Conservation (phyloP, 2,329 filamentous ascomycete genomes). For the Cladosporium colombiae region DNA sequence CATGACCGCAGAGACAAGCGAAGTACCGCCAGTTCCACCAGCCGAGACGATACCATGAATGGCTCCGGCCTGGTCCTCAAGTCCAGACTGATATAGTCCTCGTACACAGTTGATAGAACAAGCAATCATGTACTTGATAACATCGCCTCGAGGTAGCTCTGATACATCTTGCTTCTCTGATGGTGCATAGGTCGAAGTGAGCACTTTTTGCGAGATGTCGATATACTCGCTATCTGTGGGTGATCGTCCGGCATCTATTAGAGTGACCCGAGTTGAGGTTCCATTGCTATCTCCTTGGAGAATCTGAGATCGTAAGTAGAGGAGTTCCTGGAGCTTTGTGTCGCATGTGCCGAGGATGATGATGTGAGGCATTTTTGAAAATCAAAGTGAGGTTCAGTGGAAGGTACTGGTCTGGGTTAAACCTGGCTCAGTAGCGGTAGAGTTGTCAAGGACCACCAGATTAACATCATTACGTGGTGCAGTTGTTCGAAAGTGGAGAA, state of each 20-base stretch:
- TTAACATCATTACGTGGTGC: constrained; percentile 3
- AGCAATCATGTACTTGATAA: constrained; percentile 57
- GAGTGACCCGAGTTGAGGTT: constrained; percentile 38
- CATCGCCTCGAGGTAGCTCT: constrained; percentile 53
- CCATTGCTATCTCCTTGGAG: constrained; percentile 32
- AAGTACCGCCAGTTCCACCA: constrained; percentile 64
- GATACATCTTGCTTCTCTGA: constrained; percentile 34
- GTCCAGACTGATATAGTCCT: constrained; percentile 27
- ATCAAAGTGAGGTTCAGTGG: background rate
- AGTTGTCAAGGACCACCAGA: background rate
- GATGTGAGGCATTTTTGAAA: constrained; percentile 41
- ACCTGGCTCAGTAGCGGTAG: background rate
- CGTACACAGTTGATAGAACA: constrained; percentile 51
- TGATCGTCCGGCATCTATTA: constrained; percentile 59
- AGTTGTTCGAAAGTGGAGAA: constrained; percentile 9
- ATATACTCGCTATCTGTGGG: constrained; percentile 49
- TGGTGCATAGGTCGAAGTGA: constrained; percentile 43
- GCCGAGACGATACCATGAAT: constrained; percentile 56
- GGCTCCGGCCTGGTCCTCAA: constrained; percentile 25
- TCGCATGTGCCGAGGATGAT: constrained; percentile 65
- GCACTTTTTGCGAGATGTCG: constrained; percentile 45
- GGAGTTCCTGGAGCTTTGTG: constrained; percentile 62
- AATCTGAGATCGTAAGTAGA: constrained; percentile 56
- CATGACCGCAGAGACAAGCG: constrained; percentile 63
- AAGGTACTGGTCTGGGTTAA: background rate